Evolutionary conservation across 768 basidiomycete genomes (phyloP).

Genomic region (Rhodotorula sphaerocarpa): DNA sequence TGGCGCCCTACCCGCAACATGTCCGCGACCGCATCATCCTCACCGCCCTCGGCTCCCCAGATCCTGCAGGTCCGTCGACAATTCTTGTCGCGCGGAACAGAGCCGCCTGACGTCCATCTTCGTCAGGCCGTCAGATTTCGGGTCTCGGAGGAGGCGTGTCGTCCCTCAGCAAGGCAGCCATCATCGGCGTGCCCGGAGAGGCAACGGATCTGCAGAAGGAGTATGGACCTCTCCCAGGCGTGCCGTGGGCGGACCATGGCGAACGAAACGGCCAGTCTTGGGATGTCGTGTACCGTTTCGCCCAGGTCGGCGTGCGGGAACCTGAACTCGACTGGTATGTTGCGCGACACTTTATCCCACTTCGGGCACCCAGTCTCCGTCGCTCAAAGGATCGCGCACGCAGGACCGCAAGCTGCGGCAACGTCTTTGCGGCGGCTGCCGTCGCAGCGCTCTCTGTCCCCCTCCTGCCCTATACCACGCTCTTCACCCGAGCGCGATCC

Average conservation of each 20-base stretch:
- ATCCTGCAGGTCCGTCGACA: slow-evolving; percentile 13
- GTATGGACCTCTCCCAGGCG: slow-evolving; percentile 16
- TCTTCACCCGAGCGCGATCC: slow-evolving; percentile 20
- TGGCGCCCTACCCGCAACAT: slow-evolving; percentile 11
- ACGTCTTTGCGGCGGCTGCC: slow-evolving; percentile 30
- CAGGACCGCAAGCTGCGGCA: slow-evolving; percentile 31
- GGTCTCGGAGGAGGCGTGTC: slow-evolving; percentile 23
- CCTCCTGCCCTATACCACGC: slow-evolving; percentile 28
- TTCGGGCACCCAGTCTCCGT: too few species aligned
- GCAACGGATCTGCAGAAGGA: slow-evolving; percentile 1
- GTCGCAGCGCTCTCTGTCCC: neutral
- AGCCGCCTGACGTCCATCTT: too few species aligned
- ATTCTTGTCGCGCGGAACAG: too few species aligned
- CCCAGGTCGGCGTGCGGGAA: slow-evolving; percentile 28
- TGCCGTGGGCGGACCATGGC: slow-evolving; percentile 30
- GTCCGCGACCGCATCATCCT: slow-evolving; percentile 28
- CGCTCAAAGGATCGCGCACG: too few species aligned
- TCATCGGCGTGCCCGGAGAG: slow-evolving; percentile 25
- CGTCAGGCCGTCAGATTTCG: slow-evolving; percentile 11
- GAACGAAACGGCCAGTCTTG: neutral
- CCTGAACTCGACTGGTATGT: slow-evolving; percentile 27
- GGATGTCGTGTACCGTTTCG: slow-evolving; percentile 34
- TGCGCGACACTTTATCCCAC: too few species aligned
- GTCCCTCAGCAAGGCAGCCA: slow-evolving; percentile 22
- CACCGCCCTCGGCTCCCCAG: slow-evolving; percentile 28